Evolutionary conservation across 805 yeast species (phyloP), one percentile per base, ranked within the genome.

Genomic region (Dipodascus albidus): DNA sequence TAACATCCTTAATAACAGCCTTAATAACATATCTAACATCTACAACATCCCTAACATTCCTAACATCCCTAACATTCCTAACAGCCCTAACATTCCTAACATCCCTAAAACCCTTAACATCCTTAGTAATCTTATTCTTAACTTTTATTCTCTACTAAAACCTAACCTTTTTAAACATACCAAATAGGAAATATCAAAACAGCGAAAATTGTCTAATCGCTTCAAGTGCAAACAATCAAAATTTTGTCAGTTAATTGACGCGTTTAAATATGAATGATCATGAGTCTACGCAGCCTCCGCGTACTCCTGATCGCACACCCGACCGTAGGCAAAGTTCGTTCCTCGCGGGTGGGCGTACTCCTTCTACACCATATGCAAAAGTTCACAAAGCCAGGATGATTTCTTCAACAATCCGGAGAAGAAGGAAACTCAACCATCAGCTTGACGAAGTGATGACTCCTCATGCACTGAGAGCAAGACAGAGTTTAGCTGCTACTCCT

Each of bases 351-450:
- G 33, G 33, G 9, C 33, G 33, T 27, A 27, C 33, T 6, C 44
- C 44, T 14, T 6, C 6, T n/a, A 38, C 44, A 14, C 44, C 44
- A 4, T 38, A 38, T 17, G 44, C 44, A 6, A 38, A 17, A 17
- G 44, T 38, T n/a, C 44, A 17, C n/a, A 38, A 14, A 38, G 44
- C 44, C 20, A 14, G 44, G 17, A 14, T n/a, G 20, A 38, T 38
- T 19, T n/a, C 44, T 4, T n/a, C 20, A n/a, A 38, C 20, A 14
- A 21, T 22, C 42, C 33, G 49, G 22, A 41, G 49, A 20, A 57
- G 38, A 23, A 57, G 44, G n/a, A 14, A 14, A 17, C 15, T n/a
- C 8, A 38, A 38, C 44, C 17, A 38, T 19, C 17, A n/a, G 44
- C 44, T 17, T 4, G 20, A 38, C 20, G 44, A n/a, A 38, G 15